Conservation (phyloP, 805 yeast genomes). For the Candida dajiaensis region DNA sequence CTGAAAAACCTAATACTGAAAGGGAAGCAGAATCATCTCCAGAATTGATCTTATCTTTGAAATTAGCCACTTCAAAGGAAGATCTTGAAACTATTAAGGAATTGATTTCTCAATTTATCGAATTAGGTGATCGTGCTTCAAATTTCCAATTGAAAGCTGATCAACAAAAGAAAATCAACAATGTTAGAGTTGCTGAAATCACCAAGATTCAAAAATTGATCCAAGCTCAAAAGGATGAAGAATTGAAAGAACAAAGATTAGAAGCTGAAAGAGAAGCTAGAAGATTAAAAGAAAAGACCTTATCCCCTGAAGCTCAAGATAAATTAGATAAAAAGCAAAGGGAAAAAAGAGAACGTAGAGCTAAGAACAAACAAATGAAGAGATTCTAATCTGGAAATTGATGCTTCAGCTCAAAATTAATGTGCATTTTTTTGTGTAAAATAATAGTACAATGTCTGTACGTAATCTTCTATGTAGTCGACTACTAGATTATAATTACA, state of each 20-base stretch:
- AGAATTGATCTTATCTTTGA: conserved; percentile 48
- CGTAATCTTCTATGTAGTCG: no score
- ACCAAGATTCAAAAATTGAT: conserved; percentile 62
- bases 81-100: conserved; percentile 45
- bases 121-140: conserved; percentile 46
- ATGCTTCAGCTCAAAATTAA: background rate
- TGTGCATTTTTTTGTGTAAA: background rate
- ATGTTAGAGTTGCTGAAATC: conserved; percentile 71
- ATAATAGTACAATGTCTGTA: background rate
- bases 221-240: conserved; percentile 63
- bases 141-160: conserved; percentile 62
- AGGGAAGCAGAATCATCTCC: conserved; percentile 47
- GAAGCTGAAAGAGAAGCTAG: conserved; percentile 62
- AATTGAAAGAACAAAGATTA: conserved; percentile 61
- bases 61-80: conserved; percentile 41
- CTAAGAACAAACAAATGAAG: conserved; percentile 37
- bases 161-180: conserved; percentile 66
- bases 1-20: conserved; percentile 59
- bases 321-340: conserved; percentile 71
- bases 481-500: no score
- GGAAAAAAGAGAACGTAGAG: conserved; percentile 80
- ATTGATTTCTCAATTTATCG: conserved; percentile 50
- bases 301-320: conserved; percentile 74
- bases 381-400: conserved; percentile 19
- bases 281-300: conserved; percentile 42